A percentile compares a stretch with the other conserved stretches of the same genome.
Evolutionary conservation across 2,329 filamentous ascomycete genomes (phyloP).

Genomic region (Tolypocladium album): DNA sequence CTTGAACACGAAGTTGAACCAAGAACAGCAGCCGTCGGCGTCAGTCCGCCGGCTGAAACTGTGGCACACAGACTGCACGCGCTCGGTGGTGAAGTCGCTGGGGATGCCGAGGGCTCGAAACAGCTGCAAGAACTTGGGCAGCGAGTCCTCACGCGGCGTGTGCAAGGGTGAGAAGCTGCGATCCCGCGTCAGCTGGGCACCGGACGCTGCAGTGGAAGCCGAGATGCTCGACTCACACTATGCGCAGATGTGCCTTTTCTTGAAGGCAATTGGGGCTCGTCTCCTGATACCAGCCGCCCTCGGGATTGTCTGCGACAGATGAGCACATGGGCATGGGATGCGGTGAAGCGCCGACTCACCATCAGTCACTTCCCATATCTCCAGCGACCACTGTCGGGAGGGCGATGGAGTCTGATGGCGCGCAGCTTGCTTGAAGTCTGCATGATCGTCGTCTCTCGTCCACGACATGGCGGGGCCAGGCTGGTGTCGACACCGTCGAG

Average conservation of each 20-base stretch:
- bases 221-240: constrained; percentile 13
- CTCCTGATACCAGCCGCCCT: constrained; percentile 14
- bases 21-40: constrained; percentile 13
- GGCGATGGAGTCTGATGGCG: not conserved
- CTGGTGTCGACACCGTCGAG: not conserved
- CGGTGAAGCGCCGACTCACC: not conserved
- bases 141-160: constrained; percentile 11
- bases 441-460: not conserved
- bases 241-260: constrained; percentile 13
- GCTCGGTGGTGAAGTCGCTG: constrained; percentile 18
- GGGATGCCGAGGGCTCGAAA: constrained; percentile 19
- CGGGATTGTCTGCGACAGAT: constrained; percentile 4
- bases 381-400: not conserved
- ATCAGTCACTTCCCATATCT: not conserved
- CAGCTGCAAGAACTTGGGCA: constrained; percentile 13
- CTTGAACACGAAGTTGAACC: constrained; percentile 26
- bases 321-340: not conserved
- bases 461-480: not conserved
- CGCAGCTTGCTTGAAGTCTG: not conserved
- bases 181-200: not conserved
- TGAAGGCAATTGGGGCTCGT: constrained; percentile 10
- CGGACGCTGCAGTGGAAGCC: not conserved
- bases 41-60: constrained; percentile 19
- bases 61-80: constrained; percentile 18
- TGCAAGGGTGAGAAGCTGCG: constrained; percentile 19